phyloP scores from a whole-genome alignment of 2,329 filamentous ascomycete genomes.

The Graphium sp. region DNA sequence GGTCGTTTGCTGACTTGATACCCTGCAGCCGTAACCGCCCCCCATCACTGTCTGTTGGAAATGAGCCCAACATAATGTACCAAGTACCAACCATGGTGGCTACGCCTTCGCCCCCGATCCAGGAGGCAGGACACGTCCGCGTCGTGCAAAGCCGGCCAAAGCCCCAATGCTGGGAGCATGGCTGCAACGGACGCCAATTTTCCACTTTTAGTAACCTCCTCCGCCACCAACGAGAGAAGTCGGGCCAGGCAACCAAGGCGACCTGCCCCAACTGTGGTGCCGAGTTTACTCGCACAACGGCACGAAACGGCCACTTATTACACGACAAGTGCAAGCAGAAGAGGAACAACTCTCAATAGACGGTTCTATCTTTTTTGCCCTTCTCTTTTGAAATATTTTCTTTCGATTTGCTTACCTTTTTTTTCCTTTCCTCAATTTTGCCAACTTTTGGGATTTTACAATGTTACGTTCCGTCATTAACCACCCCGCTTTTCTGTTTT shows the following conservation, averaged over 20 bases:
- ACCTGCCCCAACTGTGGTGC: slow-evolving; percentile 82
- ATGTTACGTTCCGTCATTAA: too few species aligned
- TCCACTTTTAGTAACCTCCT: slow-evolving; percentile 92
- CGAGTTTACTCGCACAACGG: slow-evolving; percentile 79
- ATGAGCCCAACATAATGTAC: slow-evolving; percentile 25
- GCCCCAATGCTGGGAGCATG: slow-evolving; percentile 93
- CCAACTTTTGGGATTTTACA: too few species aligned
- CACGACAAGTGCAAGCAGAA: slow-evolving; percentile 84
- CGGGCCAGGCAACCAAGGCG: slow-evolving; percentile 75
- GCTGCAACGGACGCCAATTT: slow-evolving; percentile 89
- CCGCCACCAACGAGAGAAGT: slow-evolving; percentile 86
- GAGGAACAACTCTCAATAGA: slow-evolving; percentile 1
- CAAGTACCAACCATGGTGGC: slow-evolving; percentile 12
- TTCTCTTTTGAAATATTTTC: slow-evolving; percentile 1
- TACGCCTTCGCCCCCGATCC: slow-evolving; percentile 8
- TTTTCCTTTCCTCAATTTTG: too few species aligned
- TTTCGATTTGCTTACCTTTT: neutral
- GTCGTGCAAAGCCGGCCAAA: slow-evolving; percentile 70
- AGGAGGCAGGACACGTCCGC: slow-evolving; percentile 36
- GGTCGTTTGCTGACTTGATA: slow-evolving; percentile 5
- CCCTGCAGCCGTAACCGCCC: slow-evolving; percentile 16
- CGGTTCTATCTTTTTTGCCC: neutral
- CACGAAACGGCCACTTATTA: slow-evolving; percentile 67
- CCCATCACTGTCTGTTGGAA: slow-evolving; percentile 18
- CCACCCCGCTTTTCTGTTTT: too few species aligned